These are phyloP conservation scores for Acanthochlamys bracteata DNA, from an alignment of 106 monocot genomes.

Conservation along the genomic window DNA sequence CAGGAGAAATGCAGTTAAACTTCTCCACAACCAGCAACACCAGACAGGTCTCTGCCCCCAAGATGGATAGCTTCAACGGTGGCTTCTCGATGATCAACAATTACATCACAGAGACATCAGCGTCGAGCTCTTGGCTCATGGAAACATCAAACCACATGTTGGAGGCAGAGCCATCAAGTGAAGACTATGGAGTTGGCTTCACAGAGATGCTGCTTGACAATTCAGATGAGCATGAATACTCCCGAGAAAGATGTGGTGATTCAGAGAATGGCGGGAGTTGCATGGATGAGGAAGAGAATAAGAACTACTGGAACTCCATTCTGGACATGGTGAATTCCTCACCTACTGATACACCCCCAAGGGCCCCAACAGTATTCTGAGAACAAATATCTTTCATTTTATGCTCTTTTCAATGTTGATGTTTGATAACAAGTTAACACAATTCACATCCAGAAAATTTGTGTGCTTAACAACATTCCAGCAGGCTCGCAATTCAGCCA, in stretches of 20 bases:
- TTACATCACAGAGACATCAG: slow-evolving; percentile 6
- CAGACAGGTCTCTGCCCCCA: too few species aligned
- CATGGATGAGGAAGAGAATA: slow-evolving; percentile 17
- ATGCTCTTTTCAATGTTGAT: too few species aligned
- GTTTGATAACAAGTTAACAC: too few species aligned
- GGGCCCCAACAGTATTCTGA: slow-evolving; percentile 28
- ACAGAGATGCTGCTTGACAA: slow-evolving; percentile 38
- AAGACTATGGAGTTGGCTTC: slow-evolving; percentile 15
- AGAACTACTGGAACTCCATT: slow-evolving; percentile 57
- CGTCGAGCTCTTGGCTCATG: slow-evolving; percentile 16
- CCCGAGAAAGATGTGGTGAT: background rate
- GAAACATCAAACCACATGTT: slow-evolving; percentile 8
- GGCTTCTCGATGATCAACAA: background rate
- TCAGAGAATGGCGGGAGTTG: slow-evolving; percentile 6
- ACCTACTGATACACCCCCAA: slow-evolving; percentile 15
- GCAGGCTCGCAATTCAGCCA: too few species aligned
- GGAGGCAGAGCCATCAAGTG: background rate
- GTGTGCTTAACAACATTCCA: too few species aligned
- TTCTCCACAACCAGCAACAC: background rate
- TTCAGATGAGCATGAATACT: slow-evolving; percentile 15
- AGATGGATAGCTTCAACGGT: background rate
- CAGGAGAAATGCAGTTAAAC: background rate
- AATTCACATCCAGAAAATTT: too few species aligned
- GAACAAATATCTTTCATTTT: background rate
- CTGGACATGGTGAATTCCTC: slow-evolving; percentile 44